These are phyloP conservation scores for Colletotrichum chrysophilum DNA, from an alignment of 2,329 filamentous ascomycete genomes.

Conservation along the genomic window DNA sequence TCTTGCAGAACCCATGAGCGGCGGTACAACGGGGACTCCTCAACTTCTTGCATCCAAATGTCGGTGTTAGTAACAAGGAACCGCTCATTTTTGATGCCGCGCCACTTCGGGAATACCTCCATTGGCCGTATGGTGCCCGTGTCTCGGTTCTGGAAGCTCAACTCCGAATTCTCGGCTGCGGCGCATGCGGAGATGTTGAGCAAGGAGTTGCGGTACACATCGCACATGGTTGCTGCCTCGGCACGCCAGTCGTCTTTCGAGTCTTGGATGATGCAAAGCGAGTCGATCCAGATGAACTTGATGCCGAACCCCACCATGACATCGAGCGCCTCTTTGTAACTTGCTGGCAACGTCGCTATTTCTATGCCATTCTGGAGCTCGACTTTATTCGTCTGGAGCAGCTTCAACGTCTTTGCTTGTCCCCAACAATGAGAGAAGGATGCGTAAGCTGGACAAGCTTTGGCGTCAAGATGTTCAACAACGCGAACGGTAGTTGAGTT, in stretches of 20 bases:
- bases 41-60: neutral
- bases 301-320: neutral
- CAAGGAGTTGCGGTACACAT: neutral
- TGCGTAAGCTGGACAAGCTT: neutral
- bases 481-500: neutral
- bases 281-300: neutral
- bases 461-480: neutral
- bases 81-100: neutral
- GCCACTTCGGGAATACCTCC: neutral
- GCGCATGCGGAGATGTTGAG: neutral
- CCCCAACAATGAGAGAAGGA: neutral
- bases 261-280: neutral
- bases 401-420: neutral
- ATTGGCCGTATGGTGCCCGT: neutral
- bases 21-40: neutral
- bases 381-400: fast-evolving
- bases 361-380: neutral
- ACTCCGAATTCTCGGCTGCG: neutral
- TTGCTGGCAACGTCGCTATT: neutral
- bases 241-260: neutral
- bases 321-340: neutral
- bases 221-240: neutral
- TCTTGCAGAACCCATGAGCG: neutral
- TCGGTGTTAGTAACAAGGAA: neutral
- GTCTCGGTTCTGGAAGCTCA: neutral